Base-by-base conservation (phyloP, 1,139 yeast genomes). In the Pichia sp. region DNA sequence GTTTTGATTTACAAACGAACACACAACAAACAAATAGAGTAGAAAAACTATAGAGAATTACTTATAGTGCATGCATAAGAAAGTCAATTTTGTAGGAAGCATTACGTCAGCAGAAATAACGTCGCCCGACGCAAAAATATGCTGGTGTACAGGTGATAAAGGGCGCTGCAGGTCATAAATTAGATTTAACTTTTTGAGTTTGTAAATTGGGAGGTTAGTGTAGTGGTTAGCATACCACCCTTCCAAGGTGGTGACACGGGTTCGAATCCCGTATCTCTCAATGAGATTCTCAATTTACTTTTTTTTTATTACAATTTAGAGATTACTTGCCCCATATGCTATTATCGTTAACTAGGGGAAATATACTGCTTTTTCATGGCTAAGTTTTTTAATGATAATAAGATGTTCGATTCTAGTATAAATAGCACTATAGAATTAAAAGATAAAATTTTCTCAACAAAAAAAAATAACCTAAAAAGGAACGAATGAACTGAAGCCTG, bases 201-300 rank as follows among this genome's bases (percentile, higher is more conserved):
- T 14, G 38, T 52, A 46, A 48, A 46, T 58, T 61, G 69, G 69
- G 68, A 62, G 67, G 64, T 67, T 73, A 71, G 77, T 73, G 76
- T 73, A 73, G 76, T 72, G 77, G 77, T 73, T 72, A 73, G 74
- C 76, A 73, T 74, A 69, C 75, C 73, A 71, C 86, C 87, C 87
- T 83, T 83, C 87, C 87, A 83, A 83, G 87, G 87, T 80, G 81
- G 82, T 74, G 86, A 78, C 85, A 80, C 76, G 87, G 87, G 87
- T 83, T 83, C 87, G 86, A 83, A 81, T 83, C 87, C 84, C 87
- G 84, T 80, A 81, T 81, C 84, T 79, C 84, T 81, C 87, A 82
- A 27, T 27, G 64, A 64, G 63, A 69, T 73, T 73, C 71, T 30
- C 50, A 49, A 49, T 31, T 49, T 66, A n/a, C 33, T 24, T 45